Percentiles rank a stretch among this genome's conserved stretches.
These are phyloP conservation scores for Tolypocladium sp. DNA, from an alignment of 2,329 filamentous ascomycete species.

Conservation along the genomic window DNA sequence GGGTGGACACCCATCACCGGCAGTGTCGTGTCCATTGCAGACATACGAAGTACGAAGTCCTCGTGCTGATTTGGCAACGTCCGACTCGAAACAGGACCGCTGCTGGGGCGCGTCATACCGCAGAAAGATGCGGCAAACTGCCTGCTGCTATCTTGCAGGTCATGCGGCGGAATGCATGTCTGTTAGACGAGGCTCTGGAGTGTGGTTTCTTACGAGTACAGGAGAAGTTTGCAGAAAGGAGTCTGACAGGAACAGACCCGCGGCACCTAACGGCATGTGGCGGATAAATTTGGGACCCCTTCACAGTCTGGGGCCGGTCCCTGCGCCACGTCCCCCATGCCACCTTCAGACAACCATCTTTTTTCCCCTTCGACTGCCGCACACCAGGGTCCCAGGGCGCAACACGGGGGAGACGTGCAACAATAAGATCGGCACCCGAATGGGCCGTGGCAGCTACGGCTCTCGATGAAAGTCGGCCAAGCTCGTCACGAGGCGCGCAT, in stretches of 20 bases:
- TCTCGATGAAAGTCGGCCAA: no score
- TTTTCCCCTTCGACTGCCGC: background rate
- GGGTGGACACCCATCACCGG: background rate
- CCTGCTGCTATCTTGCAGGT: background rate
- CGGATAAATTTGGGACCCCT: constrained; percentile 7
- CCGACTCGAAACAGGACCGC: background rate
- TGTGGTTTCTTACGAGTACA: background rate
- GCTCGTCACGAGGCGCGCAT: no score
- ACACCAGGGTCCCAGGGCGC: background rate
- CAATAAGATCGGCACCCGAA: background rate
- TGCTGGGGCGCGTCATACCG: background rate
- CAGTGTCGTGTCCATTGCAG: background rate
- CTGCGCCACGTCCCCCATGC: background rate
- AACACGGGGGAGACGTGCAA: background rate
- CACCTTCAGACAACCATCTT: background rate
- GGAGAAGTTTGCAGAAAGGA: no score
- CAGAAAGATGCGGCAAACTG: background rate
- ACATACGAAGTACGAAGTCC: background rate
- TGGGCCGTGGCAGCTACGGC: background rate
- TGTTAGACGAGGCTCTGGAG: background rate
- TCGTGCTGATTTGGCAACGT: background rate
- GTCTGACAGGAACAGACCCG: background rate
- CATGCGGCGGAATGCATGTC: background rate
- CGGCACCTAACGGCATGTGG: constrained; percentile 4
- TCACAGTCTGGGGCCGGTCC: constrained; percentile 6